A percentile compares a stretch with the other conserved stretches of the same genome.
These are phyloP conservation scores for Nothopassalora personata DNA, from an alignment of 2,329 filamentous ascomycete species.

Conservation along the genomic window DNA sequence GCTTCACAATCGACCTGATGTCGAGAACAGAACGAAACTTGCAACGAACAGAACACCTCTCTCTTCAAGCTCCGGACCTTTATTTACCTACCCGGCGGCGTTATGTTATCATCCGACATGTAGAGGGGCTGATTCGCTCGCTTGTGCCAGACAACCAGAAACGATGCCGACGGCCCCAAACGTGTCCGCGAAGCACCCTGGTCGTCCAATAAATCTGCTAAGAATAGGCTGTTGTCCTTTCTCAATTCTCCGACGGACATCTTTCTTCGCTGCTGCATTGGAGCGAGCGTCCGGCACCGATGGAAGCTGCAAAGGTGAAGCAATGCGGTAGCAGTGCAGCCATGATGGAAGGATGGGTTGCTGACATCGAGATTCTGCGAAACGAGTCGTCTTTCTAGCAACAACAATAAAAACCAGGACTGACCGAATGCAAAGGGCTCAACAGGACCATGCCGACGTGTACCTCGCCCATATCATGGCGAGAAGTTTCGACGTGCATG, in stretches of 20 bases:
- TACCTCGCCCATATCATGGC: too few species aligned
- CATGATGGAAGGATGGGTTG: not conserved
- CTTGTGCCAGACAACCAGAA: not conserved
- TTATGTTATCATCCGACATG: slow-evolving; percentile 8
- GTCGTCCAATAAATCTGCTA: not conserved
- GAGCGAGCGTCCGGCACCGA: not conserved
- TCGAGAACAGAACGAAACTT: not conserved
- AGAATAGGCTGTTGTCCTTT: not conserved
- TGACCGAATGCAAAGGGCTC: too few species aligned
- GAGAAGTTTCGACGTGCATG: too few species aligned
- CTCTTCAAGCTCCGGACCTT: slow-evolving; percentile 1
- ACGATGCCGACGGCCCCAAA: not conserved
- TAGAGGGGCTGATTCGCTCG: slow-evolving; percentile 5
- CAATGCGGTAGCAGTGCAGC: not conserved
- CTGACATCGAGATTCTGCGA: not conserved
- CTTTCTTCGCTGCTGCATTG: not conserved
- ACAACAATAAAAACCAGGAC: not conserved
- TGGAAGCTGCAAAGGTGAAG: too few species aligned
- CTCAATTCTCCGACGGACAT: not conserved
- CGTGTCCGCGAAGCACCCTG: not conserved
- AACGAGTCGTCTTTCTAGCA: not conserved
- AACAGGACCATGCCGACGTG: too few species aligned
- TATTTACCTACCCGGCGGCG: not conserved
- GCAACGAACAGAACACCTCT: not conserved
- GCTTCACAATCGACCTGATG: not conserved